These are phyloP conservation scores for Lipomyces starkeyi DNA, from an alignment of 805 yeast genomes.

Conservation along the genomic window DNA sequence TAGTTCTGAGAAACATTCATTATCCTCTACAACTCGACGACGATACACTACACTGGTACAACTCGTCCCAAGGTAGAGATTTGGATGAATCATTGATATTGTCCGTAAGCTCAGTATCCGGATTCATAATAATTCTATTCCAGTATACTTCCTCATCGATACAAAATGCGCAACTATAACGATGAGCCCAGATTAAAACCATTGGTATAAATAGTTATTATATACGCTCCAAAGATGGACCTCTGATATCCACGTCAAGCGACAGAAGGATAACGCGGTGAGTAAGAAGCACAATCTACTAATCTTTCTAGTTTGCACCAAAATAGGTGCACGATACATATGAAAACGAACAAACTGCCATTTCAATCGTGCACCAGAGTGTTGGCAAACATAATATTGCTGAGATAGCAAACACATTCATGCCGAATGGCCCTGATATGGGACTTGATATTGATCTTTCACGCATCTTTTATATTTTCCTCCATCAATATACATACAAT, in stretches of 20 bases:
- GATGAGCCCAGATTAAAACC: too few relatives aligned
- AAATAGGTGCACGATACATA: conserved; percentile 79
- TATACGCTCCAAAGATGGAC: conserved; percentile 35
- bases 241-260: conserved; percentile 36
- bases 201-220: not conserved
- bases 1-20: too few relatives aligned
- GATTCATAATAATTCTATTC: too few relatives aligned
- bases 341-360: not conserved
- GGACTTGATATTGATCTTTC: conserved; percentile 3
- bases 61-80: too few relatives aligned
- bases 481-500: conserved; percentile 30
- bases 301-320: conserved; percentile 80
- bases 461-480: conserved; percentile 13
- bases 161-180: too few relatives aligned
- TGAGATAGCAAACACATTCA: not conserved
- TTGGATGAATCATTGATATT: too few relatives aligned
- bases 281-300: conserved; percentile 61
- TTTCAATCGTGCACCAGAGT: conserved; percentile 79
- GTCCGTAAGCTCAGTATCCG: too few relatives aligned
- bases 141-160: too few relatives aligned
- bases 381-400: conserved; percentile 70
- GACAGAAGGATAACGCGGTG: conserved; percentile 59
- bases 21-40: too few relatives aligned
- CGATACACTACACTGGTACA: too few relatives aligned
- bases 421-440: conserved; percentile 2